A percentile compares a stretch with the other conserved stretches of the same genome.
These are phyloP conservation scores for Leptodermis oblonga DNA, from an alignment of 257 asterid species.

Conservation along the genomic window DNA sequence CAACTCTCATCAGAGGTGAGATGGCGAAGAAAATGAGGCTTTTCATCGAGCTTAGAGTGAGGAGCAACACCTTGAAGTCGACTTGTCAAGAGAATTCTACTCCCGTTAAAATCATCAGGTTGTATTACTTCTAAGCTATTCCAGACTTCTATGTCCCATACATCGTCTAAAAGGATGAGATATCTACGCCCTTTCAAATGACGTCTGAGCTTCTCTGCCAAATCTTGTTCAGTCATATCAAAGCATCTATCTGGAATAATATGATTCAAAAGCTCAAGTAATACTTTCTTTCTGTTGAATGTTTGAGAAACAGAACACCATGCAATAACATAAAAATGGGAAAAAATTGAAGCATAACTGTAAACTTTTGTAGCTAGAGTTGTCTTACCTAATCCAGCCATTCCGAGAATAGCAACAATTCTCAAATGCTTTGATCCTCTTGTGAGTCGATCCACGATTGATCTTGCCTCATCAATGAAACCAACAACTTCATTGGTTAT, in stretches of 20 bases:
- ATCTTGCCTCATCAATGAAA: conserved; percentile 5
- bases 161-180: conserved; percentile 4
- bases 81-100: conserved; percentile 8
- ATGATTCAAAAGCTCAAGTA: background rate
- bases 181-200: background rate
- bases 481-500: background rate
- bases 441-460: too few species aligned
- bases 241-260: background rate
- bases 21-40: background rate
- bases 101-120: background rate
- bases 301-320: conserved; percentile 8
- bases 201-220: background rate
- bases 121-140: background rate
- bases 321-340: background rate
- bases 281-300: background rate
- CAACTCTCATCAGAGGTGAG: background rate
- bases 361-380: too few species aligned
- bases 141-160: conserved; percentile 5
- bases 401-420: too few species aligned
- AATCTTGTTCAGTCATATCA: background rate
- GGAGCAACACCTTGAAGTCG: background rate
- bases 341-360: background rate
- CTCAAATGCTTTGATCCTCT: too few species aligned
- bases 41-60: background rate
- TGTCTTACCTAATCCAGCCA: too few species aligned